Evolutionary conservation across 2,329 filamentous ascomycete species (phyloP), one percentile per base, ranked within the genome.

Genomic region (Periconia sp.): DNA sequence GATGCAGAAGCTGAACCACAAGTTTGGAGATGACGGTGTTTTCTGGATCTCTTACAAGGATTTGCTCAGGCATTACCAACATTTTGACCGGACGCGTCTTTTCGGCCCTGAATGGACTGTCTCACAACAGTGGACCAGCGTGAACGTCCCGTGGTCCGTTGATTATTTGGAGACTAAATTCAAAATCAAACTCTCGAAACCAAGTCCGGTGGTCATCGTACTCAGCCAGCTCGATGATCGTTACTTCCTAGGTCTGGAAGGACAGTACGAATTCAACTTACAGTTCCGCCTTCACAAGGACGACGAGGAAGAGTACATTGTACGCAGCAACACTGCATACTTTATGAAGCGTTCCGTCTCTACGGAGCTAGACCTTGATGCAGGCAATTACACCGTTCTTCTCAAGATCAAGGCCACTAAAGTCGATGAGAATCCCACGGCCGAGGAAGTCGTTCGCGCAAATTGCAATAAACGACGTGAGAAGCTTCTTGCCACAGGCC

Each of bases 321-420:
- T 82, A 9, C 78, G 79, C 45, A 82, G 77, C 52, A 78, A 79
- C 34, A 76, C 70, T 7, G 78, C 75, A 23, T 79, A 80, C 46
- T 76, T 75, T 66, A 88, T 90, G 81, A 83, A 77, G 16, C 84
- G 89, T 5, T 88, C 86, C 1, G 85, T 91, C 26, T 91, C 86
- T 36, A 84, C 88, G 1, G 89, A 94, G 65, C 77, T 94, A 7
- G 78, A 85, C 24, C 81, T 95, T 18, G 83, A 88, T 15, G 80
- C 86, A 0, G 89, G 89, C 9, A 83, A 80, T 30, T 95, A 95
- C 68, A 83, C 82, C 5, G 82, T 95, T 4, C 77, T 89, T 16
- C 80, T 92, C 66, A 90, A 88, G 63, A 79, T 94, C 44, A 84
- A 85, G 6, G 87, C 87, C 2, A 79, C 78, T 13, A 81, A 86